phyloP scores from a whole-genome alignment of 768 basidiomycete species.

The Termitomyces sp. region DNA sequence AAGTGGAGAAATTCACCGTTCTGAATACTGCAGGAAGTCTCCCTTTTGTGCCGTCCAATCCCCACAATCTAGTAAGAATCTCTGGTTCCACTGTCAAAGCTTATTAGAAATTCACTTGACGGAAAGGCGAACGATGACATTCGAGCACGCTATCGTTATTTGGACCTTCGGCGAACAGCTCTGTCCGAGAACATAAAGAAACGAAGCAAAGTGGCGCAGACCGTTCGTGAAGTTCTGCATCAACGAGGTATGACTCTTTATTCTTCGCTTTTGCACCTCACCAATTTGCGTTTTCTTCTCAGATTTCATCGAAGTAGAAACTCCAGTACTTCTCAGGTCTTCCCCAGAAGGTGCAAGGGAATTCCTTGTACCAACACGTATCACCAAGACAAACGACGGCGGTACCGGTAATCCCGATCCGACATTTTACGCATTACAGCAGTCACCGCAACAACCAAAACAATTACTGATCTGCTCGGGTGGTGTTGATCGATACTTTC shows the following conservation, averaged over 20 bases:
- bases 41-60: constrained; percentile 85
- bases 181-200: constrained; percentile 78
- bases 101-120: constrained; percentile 6
- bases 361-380: constrained; percentile 83
- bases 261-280: constrained; percentile 5
- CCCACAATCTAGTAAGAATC: constrained; percentile 64
- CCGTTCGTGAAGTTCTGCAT: constrained; percentile 70
- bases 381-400: constrained; percentile 26
- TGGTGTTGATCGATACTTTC: constrained; percentile 85
- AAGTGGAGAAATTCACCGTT: constrained; percentile 63
- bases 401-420: constrained; percentile 22
- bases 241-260: constrained; percentile 50
- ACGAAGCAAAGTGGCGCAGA: constrained; percentile 78
- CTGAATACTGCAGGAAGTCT: constrained; percentile 77
- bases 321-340: constrained; percentile 85
- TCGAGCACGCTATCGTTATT: constrained; percentile 79
- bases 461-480: constrained; percentile 91
- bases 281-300: constrained; percentile 10
- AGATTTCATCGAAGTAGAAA: constrained; percentile 95
- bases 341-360: constrained; percentile 94
- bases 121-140: constrained; percentile 80
- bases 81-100: neutral
- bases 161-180: constrained; percentile 78
- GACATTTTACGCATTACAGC: constrained; percentile 85
- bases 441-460: constrained; percentile 96